Evolutionary conservation across 176 grass and related monocot genomes (phyloP), one percentile per base, ranked within the genome.

Genomic region (Zizania latifolia): DNA sequence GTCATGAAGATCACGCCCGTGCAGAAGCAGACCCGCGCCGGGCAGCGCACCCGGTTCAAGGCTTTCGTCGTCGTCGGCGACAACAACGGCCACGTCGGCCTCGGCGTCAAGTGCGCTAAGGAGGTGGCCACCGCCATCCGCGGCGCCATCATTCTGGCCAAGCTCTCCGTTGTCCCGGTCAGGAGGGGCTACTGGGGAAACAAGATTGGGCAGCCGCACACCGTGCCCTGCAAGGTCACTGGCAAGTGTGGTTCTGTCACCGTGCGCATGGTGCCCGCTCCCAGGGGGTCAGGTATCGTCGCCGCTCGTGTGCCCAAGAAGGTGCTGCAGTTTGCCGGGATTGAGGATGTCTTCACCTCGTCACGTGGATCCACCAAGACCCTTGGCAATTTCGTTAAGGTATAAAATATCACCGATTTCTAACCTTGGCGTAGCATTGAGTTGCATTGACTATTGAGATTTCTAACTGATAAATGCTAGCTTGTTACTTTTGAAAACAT

Each of bases 311-410:
- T 96, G 19, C 92, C 92, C 22, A 96, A 96, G 83, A 96, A 96
- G 86, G 92, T 96, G 11, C 86, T 96, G 27, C 92, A 96, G 72
- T 96, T 96, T 19, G 89, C 92, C 4, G 92, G 92, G 4, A 96
- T 96, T 10, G 92, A 96, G 51, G 92, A 96, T 73, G 92, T 96
- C 65, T 96, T 96, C 73, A 96, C 89, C 55, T 82, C 89, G 0
- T 96, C 92, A 1, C 88, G 92, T 76, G 92, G 92, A 58, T 96
- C 92, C 72, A 96, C 92, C n/a, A 96, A 92, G 80, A 96, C 89
- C 72, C 92, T 96, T 48, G 92, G 92, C 41, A 96, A 96, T 83
- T 96, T 96, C 71, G 92, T 96, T 28, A 96, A 96, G 92, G 92
- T 96, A 78, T 51, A 33, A 63, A 19, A 17, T 43, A 11, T 0